These are phyloP conservation scores for Pleurotus djamor DNA, from an alignment of 768 basidiomycete genomes.

Conservation along the genomic window DNA sequence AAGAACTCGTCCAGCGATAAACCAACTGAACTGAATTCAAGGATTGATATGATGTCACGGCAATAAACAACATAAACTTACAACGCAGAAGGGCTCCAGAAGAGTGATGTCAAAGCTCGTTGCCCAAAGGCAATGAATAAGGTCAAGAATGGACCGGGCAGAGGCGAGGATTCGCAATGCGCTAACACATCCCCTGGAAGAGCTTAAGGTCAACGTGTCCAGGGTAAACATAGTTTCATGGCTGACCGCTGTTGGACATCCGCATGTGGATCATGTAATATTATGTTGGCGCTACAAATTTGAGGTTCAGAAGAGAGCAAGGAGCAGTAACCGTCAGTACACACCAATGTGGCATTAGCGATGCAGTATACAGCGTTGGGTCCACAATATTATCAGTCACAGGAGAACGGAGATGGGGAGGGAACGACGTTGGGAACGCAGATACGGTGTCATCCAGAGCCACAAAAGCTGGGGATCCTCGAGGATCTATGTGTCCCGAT, in stretches of 20 bases:
- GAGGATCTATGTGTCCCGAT: constrained; percentile 52
- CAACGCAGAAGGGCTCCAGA: constrained; percentile 68
- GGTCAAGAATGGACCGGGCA: constrained; percentile 62
- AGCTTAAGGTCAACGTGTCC: too few relatives aligned
- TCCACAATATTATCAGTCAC: constrained; percentile 56
- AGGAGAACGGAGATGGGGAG: constrained; percentile 52
- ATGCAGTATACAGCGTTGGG: constrained; percentile 51
- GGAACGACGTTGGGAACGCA: constrained; percentile 59
- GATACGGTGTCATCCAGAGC: constrained; percentile 59
- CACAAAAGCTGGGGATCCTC: constrained; percentile 60
- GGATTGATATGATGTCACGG: neutral
- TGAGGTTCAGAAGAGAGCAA: neutral
- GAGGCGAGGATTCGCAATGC: constrained; percentile 68
- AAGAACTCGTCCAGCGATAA: constrained; percentile 62
- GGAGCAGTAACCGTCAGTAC: constrained; percentile 9
- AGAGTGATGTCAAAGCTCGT: constrained; percentile 74
- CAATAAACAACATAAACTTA: constrained; percentile 26
- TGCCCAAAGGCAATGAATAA: constrained; percentile 63
- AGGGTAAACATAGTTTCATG: neutral
- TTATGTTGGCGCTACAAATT: constrained; percentile 53
- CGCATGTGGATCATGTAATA: constrained; percentile 78
- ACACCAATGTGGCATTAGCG: constrained; percentile 41
- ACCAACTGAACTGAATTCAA: constrained; percentile 60
- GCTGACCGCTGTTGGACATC: constrained; percentile 39
- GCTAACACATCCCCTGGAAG: constrained; percentile 52